phyloP scores from a whole-genome alignment of 2,329 filamentous ascomycete genomes.

The Fusarium temperatum region DNA sequence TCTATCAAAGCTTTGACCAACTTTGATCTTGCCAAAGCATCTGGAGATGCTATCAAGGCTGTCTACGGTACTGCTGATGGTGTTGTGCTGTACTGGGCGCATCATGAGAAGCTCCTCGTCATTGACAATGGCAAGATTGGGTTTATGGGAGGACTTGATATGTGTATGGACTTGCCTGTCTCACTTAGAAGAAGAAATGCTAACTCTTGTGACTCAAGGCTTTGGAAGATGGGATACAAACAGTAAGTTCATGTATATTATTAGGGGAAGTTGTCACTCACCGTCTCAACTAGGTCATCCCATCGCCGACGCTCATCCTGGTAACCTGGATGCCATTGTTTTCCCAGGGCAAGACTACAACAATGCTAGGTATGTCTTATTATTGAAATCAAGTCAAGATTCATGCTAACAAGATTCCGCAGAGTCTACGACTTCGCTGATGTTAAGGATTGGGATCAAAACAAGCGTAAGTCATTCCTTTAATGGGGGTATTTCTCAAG shows the following conservation, averaged over 20 bases:
- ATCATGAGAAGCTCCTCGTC: slow-evolving; percentile 90
- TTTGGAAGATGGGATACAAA: slow-evolving; percentile 92
- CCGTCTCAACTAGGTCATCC: slow-evolving; percentile 64
- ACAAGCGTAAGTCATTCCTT: slow-evolving; percentile 64
- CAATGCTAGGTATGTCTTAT: slow-evolving; percentile 66
- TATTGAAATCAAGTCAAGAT: rapidly evolving
- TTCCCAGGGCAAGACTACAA: slow-evolving; percentile 95
- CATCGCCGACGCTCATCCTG: slow-evolving; percentile 84
- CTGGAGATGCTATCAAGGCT: slow-evolving; percentile 76
- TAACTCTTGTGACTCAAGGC: slow-evolving; percentile 46
- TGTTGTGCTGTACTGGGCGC: slow-evolving; percentile 89
- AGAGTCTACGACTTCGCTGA: slow-evolving; percentile 82
- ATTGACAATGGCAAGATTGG: slow-evolving; percentile 76
- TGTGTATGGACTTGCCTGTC: slow-evolving; percentile 61
- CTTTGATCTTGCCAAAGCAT: slow-evolving; percentile 70
- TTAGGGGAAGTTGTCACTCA: slow-evolving; percentile 7
- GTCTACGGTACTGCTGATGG: slow-evolving; percentile 85
- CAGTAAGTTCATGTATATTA: slow-evolving; percentile 52
- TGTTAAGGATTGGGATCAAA: slow-evolving; percentile 81
- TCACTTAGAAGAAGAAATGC: background rate
- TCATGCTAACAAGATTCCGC: background rate
- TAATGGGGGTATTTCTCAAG: rapidly evolving
- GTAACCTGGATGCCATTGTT: slow-evolving; percentile 76
- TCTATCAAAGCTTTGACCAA: slow-evolving; percentile 61
- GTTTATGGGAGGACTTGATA: slow-evolving; percentile 91